Percentiles rank a stretch among this genome's conserved stretches.
Evolutionary conservation across 108 stramenopile species (phyloP).

Genomic region (Nitzschia palea): DNA sequence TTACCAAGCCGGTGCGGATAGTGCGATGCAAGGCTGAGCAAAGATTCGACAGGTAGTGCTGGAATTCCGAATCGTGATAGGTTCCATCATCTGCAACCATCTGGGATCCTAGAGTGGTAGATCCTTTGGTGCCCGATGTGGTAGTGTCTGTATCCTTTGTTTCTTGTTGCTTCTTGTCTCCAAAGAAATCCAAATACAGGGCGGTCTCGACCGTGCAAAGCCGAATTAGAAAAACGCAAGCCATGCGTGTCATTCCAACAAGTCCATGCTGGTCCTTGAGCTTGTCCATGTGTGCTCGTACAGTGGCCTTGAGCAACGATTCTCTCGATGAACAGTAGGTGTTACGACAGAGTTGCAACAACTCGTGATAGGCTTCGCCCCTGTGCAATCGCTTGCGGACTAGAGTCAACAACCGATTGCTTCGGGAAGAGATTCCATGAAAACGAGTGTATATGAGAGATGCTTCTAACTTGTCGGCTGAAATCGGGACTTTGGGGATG

Average conservation of each 20-base stretch:
- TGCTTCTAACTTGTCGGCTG: constrained; percentile 85
- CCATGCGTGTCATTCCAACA: constrained; percentile 85
- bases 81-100: constrained; percentile 61
- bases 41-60: constrained; percentile 64
- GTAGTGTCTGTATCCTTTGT: constrained; percentile 23
- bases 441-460: constrained; percentile 84
- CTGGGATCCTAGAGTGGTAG: constrained; percentile 52
- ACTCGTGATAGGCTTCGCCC: constrained; percentile 74
- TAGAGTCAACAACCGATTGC: constrained; percentile 65
- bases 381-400: constrained; percentile 57
- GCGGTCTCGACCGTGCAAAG: constrained; percentile 85
- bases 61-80: constrained; percentile 74
- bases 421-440: constrained; percentile 83
- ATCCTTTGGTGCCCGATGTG: not conserved
- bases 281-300: constrained; percentile 83
- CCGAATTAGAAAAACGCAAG: constrained; percentile 85
- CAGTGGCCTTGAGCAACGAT: constrained; percentile 56
- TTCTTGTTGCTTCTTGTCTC: constrained; percentile 54
- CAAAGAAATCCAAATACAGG: constrained; percentile 86
- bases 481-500: constrained; percentile 56
- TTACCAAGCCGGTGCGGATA: constrained; percentile 80
- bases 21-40: constrained; percentile 81
- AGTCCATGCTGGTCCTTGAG: constrained; percentile 81
- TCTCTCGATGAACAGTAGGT: constrained; percentile 75
- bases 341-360: constrained; percentile 68